A percentile compares a stretch with the other conserved stretches of the same genome.
Conservation (phyloP, 1,284 basidiomycete genomes). For the Volvariella surrecta region DNA sequence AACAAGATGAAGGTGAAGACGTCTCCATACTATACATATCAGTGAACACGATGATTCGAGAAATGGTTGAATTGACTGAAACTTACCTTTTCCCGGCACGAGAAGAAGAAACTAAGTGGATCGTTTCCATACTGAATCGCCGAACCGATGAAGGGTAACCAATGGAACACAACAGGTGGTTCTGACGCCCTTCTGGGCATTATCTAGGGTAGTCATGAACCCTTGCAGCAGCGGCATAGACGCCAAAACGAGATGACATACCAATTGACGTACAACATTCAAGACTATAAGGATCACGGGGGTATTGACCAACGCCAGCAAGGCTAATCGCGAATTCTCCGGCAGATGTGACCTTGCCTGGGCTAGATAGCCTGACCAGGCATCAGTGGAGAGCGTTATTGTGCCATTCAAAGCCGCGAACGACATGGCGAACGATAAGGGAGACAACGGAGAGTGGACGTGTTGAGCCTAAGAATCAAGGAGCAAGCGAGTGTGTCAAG, state of each 20-base stretch:
- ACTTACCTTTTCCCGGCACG: conserved; percentile 76
- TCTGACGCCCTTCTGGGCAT: conserved; percentile 46
- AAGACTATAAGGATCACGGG: conserved; percentile 30
- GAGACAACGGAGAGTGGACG: conserved; percentile 5
- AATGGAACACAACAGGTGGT: conserved; percentile 80
- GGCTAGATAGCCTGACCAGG: conserved; percentile 37
- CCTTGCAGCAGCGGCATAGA: neutral
- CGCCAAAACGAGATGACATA: conserved; percentile 13
- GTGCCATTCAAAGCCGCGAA: conserved; percentile 27
- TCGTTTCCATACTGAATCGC: conserved; percentile 76
- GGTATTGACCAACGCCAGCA: conserved; percentile 27
- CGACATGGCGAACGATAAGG: conserved; percentile 23
- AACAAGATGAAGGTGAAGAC: conserved; percentile 95
- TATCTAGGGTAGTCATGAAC: too few species aligned
- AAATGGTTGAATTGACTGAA: neutral
- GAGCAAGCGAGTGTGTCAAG: conserved; percentile 8
- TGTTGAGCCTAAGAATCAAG: conserved; percentile 14
- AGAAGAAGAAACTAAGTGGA: conserved; percentile 75
- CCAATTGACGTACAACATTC: conserved; percentile 34
- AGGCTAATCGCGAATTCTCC: conserved; percentile 21
- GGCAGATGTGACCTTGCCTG: conserved; percentile 30
- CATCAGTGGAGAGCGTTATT: conserved; percentile 24
- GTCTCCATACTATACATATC: conserved; percentile 47
- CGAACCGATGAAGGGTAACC: conserved; percentile 74
- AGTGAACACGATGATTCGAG: neutral